Percentiles rank a stretch among this genome's conserved stretches.
Evolutionary conservation across 345 rosid genomes (phyloP).

Genomic region (Ceriops decandra): DNA sequence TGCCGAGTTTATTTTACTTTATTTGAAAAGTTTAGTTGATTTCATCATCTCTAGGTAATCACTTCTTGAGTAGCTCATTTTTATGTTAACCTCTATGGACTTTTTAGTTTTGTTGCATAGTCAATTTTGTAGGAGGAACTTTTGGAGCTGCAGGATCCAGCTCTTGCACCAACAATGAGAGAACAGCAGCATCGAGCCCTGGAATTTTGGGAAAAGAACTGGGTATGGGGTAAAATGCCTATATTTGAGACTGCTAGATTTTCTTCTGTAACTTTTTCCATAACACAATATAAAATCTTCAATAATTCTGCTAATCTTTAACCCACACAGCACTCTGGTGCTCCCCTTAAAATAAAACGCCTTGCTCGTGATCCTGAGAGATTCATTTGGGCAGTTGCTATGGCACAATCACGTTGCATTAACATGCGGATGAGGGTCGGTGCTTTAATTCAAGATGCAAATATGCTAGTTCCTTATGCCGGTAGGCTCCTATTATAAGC

Average conservation of each 20-base stretch:
- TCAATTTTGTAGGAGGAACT: constrained; percentile 59
- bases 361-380: constrained; percentile 79
- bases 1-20: not conserved
- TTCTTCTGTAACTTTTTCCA: not conserved
- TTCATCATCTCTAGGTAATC: not conserved
- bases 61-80: not conserved
- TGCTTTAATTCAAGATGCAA: constrained; percentile 76
- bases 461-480: constrained; percentile 93
- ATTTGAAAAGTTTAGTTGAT: not conserved
- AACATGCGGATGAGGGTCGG: constrained; percentile 78
- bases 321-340: constrained; percentile 61
- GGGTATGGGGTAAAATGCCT: constrained; percentile 47
- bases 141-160: constrained; percentile 75
- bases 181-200: constrained; percentile 60
- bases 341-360: constrained; percentile 83
- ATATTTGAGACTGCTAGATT: constrained; percentile 5
- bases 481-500: constrained; percentile 38
- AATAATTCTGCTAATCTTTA: constrained; percentile 14
- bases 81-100: not conserved
- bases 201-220: constrained; percentile 86
- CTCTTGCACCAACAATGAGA: constrained; percentile 74
- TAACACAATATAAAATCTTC: constrained; percentile 5
- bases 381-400: constrained; percentile 78
- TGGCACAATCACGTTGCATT: constrained; percentile 82
- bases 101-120: not conserved